These are phyloP conservation scores for Penicillium herquei DNA, from an alignment of 495 filamentous ascomycete genomes.

Conservation along the genomic window DNA sequence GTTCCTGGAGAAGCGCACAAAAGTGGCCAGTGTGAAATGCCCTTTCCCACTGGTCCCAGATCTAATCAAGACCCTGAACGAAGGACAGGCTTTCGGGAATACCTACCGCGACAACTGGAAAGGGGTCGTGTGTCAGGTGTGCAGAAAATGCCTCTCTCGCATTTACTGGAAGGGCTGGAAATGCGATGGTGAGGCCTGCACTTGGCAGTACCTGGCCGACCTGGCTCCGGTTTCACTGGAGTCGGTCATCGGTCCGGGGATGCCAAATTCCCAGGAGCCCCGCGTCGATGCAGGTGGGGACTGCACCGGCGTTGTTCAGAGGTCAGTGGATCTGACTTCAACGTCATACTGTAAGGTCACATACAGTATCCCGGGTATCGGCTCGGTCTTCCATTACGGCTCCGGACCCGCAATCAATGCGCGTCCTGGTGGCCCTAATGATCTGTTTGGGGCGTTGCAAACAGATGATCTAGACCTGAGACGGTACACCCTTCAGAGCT, in stretches of 20 bases:
- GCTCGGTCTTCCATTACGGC: slow-evolving; percentile 62
- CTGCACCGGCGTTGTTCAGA: too few species aligned
- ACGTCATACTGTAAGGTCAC: slow-evolving; percentile 26
- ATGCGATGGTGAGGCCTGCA: slow-evolving; percentile 52
- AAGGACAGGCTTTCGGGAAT: slow-evolving; percentile 24
- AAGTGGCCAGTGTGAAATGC: background rate
- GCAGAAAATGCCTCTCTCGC: slow-evolving; percentile 62
- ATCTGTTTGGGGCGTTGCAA: slow-evolving; percentile 64
- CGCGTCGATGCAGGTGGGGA: too few species aligned
- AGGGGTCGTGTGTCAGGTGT: slow-evolving; percentile 74
- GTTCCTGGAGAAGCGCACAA: slow-evolving; percentile 53
- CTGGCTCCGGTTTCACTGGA: slow-evolving; percentile 28
- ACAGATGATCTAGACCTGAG: slow-evolving; percentile 53
- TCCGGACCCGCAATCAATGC: slow-evolving; percentile 51
- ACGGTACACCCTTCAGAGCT: slow-evolving; percentile 47
- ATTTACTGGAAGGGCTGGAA: slow-evolving; percentile 62
- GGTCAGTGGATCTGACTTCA: too few species aligned
- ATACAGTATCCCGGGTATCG: slow-evolving; percentile 43
- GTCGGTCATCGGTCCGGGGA: background rate
- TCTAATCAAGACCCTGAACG: slow-evolving; percentile 32
- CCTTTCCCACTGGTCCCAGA: slow-evolving; percentile 38
- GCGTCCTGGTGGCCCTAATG: slow-evolving; percentile 55
- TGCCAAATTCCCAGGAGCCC: background rate
- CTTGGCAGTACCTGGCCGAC: slow-evolving; percentile 35
- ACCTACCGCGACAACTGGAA: slow-evolving; percentile 43